phyloP scores from a whole-genome alignment of 371 early-diverging fungal species.

The Lichtheimia ornata region DNA sequence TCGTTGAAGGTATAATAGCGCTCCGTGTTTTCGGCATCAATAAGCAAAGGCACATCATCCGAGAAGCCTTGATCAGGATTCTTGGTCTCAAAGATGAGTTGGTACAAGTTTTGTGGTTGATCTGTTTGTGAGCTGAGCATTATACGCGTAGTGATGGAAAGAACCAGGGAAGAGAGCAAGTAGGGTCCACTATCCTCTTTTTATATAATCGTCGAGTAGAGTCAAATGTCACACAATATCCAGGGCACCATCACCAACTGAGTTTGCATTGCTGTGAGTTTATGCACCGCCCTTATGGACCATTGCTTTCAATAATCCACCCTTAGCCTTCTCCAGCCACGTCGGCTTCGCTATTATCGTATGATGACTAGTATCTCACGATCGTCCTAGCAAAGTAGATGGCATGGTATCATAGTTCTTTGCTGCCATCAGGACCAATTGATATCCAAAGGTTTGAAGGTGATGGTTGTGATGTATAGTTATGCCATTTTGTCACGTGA shows the following conservation, averaged over 20 bases:
- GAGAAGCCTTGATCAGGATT: not conserved
- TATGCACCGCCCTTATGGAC: not conserved
- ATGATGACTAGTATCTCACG: no score
- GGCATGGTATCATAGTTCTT: no score
- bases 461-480: no score
- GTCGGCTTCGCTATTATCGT: no score
- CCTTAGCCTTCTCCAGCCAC: no score
- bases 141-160: not conserved
- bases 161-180: not conserved
- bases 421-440: no score
- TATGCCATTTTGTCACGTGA: no score
- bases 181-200: not conserved
- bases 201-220: not conserved
- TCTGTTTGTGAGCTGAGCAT: not conserved
- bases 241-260: no score
- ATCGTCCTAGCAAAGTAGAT: no score
- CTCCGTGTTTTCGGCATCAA: not conserved
- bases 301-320: no score
- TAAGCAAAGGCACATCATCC: slow-evolving; percentile 1
- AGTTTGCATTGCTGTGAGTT: not conserved
- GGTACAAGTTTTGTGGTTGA: not conserved
- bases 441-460: no score
- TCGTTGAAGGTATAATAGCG: not conserved
- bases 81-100: not conserved
- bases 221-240: not conserved